Evolutionary conservation across 352 stramenopile genomes (phyloP).

Genomic region (Phytopythium kandeliae): DNA sequence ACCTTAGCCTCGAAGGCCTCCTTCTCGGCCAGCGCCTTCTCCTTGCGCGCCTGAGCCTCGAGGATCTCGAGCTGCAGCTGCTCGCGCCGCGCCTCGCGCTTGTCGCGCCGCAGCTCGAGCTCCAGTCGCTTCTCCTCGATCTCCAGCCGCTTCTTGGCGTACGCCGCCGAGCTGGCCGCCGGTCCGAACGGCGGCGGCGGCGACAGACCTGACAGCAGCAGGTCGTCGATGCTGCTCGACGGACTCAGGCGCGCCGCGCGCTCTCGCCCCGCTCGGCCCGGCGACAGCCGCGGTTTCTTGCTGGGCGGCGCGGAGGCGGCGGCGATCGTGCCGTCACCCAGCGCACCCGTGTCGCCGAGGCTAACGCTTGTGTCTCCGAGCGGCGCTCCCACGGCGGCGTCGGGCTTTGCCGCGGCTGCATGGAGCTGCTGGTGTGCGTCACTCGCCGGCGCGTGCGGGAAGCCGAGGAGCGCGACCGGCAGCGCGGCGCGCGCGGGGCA

Average conservation of each 20-base stretch:
- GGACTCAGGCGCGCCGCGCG: neutral
- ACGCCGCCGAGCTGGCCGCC: constrained; percentile 5
- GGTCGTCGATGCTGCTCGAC: constrained; percentile 15
- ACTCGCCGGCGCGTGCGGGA: neutral
- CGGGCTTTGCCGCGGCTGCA: neutral
- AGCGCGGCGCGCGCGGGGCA: constrained; percentile 32
- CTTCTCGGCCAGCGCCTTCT: constrained; percentile 33
- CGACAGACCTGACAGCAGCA: constrained; percentile 2
- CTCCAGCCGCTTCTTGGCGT: constrained; percentile 35
- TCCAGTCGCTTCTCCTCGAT: constrained; percentile 53
- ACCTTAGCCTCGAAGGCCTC: constrained; percentile 36
- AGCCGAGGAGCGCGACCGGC: neutral
- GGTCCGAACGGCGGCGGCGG: neutral
- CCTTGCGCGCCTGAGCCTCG: constrained; percentile 30
- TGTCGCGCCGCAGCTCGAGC: constrained; percentile 38
- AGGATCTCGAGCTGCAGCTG: constrained; percentile 39
- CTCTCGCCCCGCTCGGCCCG: neutral
- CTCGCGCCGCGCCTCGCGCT: constrained; percentile 37
- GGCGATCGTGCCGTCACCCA: neutral
- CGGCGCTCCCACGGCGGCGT: neutral
- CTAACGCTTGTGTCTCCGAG: neutral
- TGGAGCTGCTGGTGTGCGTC: neutral
- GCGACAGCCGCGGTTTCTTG: constrained; percentile 21
- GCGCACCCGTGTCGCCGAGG: neutral
- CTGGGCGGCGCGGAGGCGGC: neutral